phyloP scores from a whole-genome alignment of 805 yeast species.

The Maudiozyma bulderi region DNA sequence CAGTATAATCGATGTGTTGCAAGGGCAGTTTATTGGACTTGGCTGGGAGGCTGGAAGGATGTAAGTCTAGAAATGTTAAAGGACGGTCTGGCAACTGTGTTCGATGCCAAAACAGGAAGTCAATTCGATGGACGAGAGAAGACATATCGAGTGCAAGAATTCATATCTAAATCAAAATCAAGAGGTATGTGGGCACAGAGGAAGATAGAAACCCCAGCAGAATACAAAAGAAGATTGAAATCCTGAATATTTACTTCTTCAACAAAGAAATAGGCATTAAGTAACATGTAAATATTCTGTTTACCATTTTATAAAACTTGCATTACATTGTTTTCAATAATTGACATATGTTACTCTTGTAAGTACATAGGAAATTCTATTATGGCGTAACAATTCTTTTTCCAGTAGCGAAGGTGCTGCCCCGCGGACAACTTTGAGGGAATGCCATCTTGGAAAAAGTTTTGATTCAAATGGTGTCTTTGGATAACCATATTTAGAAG shows the following conservation, averaged over 20 bases:
- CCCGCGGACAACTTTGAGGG: too few species aligned
- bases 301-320: too few species aligned
- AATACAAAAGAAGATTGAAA: conserved; percentile 44
- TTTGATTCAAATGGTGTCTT: too few species aligned
- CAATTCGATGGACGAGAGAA: conserved; percentile 76
- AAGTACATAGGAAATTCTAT: too few species aligned
- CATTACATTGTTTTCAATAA: too few species aligned
- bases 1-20: conserved; percentile 88
- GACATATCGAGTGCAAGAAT: conserved; percentile 51
- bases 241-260: neutral
- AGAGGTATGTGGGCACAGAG: conserved; percentile 63
- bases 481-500: too few species aligned
- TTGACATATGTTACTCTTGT: too few species aligned
- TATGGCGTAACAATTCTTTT: too few species aligned
- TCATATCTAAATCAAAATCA: conserved; percentile 43
- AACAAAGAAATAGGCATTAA: too few species aligned
- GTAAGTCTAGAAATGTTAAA: conserved; percentile 82
- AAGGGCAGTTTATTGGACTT: conserved; percentile 46
- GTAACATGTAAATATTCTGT: too few species aligned
- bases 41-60: conserved; percentile 62
- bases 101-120: conserved; percentile 72
- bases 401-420: too few species aligned
- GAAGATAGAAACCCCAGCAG: conserved; percentile 62
- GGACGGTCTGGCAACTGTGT: conserved; percentile 76
- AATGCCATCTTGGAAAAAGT: too few species aligned